Evolutionary conservation across 78 protist species (phyloP), one percentile per base, ranked within the genome.

Genomic region (Cavenderia fasciculata): DNA sequence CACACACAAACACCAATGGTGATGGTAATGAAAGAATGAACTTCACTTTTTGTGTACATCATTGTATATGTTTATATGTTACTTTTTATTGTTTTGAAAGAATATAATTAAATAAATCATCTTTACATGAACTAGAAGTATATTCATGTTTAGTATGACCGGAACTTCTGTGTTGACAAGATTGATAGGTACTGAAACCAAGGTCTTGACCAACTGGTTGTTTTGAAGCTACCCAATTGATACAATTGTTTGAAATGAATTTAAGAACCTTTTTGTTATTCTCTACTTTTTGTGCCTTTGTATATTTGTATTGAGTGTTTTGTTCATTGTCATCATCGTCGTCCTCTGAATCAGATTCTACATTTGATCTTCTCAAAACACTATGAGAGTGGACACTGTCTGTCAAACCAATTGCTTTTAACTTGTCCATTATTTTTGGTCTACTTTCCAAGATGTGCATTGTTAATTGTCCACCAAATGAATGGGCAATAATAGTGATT

Each of bases 401-500:
- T 0, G 94, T 88, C 14, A 76, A 38, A 21, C 61, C 94, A 27
- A 88, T 33, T 2, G 44, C 57, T 10, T 12, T 21, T 11, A 88
- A 33, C 49, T 38, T 51, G 7, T 41, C 40, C 2, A 2, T 1
- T 4, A 54, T 16, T 27, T 31, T 54, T n/a, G 27, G 23, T 21
- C 52, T 52, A 14, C 36, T 31, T 11, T n/a, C 59, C 16, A 74
- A 23, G 2, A 88, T 29, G 21, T 62, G 10, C 2, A 51, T n/a
- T 0, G 94, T 88, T 5, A 63, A 18, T 6, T 52, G 47, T 33
- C 94, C 94, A 29, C 94, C 94, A 52, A 38, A 88, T 31, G 76
- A 59, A 40, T 88, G 94, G 8, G 94, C 94, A 5, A 88, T 82
- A 46, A 88, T 76, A 0, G 56, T 74, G 25, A 88, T 57, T 18